Base-by-base conservation (phyloP, 352 stramenopile genomes). In the Phytophthora syringae region DNA sequence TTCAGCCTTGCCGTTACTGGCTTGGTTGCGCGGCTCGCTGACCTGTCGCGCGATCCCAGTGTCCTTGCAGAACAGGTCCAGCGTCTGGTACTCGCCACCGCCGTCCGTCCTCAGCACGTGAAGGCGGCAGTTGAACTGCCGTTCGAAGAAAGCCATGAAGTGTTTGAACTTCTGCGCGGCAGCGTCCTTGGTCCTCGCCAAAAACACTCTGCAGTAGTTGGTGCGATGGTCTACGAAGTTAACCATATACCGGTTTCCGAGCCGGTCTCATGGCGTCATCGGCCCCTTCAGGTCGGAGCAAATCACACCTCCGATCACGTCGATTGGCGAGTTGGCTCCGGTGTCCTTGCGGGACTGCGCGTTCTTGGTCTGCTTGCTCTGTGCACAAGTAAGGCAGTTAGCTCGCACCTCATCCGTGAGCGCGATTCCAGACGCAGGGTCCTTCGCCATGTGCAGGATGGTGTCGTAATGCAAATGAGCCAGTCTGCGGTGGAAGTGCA, bases 1-100 rank as follows among this genome's bases (percentile, higher is more conserved):
- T 25, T 74, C 70, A 0, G 64, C 64, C 45, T 77, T 74, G 6
- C 64, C 70, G 37, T 78, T 78, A 1, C 27, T 24, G 0, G 64
- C 59, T 25, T 61, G 39, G 39, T 69, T 78, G 2, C 47, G 25
- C 0, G 59, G 44, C 21, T 74, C 64, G 5, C 55, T 58, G 16
- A 56, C 44, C n/a, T 78, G 70, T 0, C 70, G 20, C 12, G 51
- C 55, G 7, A 78, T 55, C 6, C 64, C 70, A 0, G 28, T 62
- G 13, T 53, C 0, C 9, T 49, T 21, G 37, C 70, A 72, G 34
- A 74, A 72, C 0, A 78, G 49, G 18, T 74, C 65, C 2, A 69
- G 44, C 1, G 44, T 7, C 44, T 51, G 10, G 45, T 71, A 74
- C 63, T 77, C 70, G 0, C 52, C 64, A 22, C 64, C 70, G 6